These are phyloP conservation scores for Lasiodiplodia sp. DNA, from an alignment of 2,329 filamentous ascomycete species.

Conservation along the genomic window DNA sequence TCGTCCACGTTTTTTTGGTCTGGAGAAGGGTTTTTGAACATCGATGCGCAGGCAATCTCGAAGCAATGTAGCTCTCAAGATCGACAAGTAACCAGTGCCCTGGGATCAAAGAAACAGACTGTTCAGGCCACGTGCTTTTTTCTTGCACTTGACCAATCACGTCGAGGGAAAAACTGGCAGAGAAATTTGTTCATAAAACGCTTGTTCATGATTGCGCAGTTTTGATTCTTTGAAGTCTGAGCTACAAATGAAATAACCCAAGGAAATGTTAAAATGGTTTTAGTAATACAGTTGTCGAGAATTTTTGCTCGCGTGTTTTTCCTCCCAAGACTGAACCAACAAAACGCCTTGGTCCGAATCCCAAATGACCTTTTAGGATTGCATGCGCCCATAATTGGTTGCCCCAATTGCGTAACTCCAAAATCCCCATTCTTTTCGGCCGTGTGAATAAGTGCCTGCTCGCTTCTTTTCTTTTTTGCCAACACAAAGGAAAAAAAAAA, in stretches of 20 bases:
- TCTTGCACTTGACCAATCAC: neutral
- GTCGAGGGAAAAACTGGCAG: neutral
- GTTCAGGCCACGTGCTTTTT: neutral
- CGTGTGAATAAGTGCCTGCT: neutral
- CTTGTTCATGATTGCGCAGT: neutral
- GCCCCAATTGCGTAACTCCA: constrained; percentile 9
- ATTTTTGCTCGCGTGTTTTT: constrained; percentile 7
- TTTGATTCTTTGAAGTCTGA: constrained; percentile 7
- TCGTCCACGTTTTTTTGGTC: neutral
- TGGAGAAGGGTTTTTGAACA: neutral
- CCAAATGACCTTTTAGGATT: constrained; percentile 6
- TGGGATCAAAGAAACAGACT: neutral
- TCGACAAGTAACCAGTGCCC: neutral
- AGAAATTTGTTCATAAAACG: neutral
- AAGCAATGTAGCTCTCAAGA: neutral
- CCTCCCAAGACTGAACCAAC: neutral
- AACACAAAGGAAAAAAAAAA: neutral
- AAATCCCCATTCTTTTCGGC: constrained; percentile 1
- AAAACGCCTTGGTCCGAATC: constrained; percentile 12
- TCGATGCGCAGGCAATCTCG: neutral
- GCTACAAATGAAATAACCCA: neutral
- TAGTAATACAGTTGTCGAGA: constrained; percentile 21
- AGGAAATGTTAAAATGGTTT: neutral
- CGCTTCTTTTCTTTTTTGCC: neutral
- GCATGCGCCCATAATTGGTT: constrained; percentile 13